These are phyloP conservation scores for Rubroboletus pulcherrimus DNA, from an alignment of 768 basidiomycete genomes.

Conservation along the genomic window DNA sequence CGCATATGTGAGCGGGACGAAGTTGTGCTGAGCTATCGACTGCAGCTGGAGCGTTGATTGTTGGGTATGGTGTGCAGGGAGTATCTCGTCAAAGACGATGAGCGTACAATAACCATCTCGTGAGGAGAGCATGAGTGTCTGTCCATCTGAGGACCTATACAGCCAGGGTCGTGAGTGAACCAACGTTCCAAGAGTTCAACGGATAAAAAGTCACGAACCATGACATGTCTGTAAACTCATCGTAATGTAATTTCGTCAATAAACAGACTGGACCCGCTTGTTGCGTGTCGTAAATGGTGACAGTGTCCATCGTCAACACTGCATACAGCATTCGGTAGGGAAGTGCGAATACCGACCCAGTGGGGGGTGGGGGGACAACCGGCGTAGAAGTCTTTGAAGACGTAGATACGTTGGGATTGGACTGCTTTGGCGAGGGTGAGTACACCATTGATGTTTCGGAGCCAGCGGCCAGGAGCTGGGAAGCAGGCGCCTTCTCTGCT, in stretches of 20 bases:
- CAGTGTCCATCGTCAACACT: conserved; percentile 93
- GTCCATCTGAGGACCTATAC: conserved; percentile 91
- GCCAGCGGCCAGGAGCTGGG: not conserved
- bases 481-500: conserved; percentile 17
- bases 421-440: conserved; percentile 18
- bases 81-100: conserved; percentile 90
- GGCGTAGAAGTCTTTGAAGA: conserved; percentile 22
- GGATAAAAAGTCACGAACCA: conserved; percentile 58
- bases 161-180: conserved; percentile 1
- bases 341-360: conserved; percentile 75
- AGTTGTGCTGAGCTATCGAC: conserved; percentile 84
- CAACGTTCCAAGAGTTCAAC: not conserved
- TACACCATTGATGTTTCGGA: conserved; percentile 4
- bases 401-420: conserved; percentile 9
- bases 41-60: conserved; percentile 89
- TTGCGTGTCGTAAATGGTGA: conserved; percentile 95
- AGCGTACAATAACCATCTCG: conserved; percentile 98
- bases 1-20: conserved; percentile 52
- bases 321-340: conserved; percentile 95
- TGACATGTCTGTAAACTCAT: conserved; percentile 94
- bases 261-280: conserved; percentile 89
- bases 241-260: conserved; percentile 92
- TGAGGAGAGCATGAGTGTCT: conserved; percentile 85
- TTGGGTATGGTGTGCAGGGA: conserved; percentile 84
- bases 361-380: conserved; percentile 41